Base-by-base conservation (phyloP, 768 basidiomycete genomes). In the Hericium alpestre region DNA sequence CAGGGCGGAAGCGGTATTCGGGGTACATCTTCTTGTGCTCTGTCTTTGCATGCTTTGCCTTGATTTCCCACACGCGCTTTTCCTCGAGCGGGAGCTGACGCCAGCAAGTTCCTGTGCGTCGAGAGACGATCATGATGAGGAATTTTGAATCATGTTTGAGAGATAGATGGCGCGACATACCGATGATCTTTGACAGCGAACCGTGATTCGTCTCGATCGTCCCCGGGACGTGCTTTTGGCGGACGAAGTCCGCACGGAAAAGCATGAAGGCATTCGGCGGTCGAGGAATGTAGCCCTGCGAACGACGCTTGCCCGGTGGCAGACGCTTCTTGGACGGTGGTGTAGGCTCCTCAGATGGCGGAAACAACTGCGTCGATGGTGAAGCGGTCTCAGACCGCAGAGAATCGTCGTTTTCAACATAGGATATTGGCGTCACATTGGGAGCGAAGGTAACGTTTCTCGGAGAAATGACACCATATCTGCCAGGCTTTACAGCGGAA, bases 21-120 rank as follows among this genome's bases (percentile, higher is more conserved):
- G 88, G 87, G 66, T 86, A 87, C 58, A 71, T 74, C 41, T 73
- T 73, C 55, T 85, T 81, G 70, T 90, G 87, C 32, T 81, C 83
- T 0, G 82, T 84, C 70, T 87, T 88, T 22, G 82, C 87, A 47
- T 80, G 77, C 65, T 86, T 85, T 0, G 88, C 88, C 55, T 79
- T 79, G 38, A 78, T 70, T 64, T 89, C 86, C 88, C 88, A 90
- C 16, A 80, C 73, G 4, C 76, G 76, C 65, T 85, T 87, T 68
- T 90, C 85, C 15, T 83, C 79, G 16, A 81, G 75, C 0, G 86
- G 84, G 3, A 90, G 78, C 0, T 81, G 68, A 23, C 82, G 78
- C 88, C 88, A 90, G 61, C 74, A 77, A 56, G 76, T 77, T 8
- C 76, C 72, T 73, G 58, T 16, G 2, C 16, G 37, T 27, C 18